Percentiles rank a stretch among this genome's conserved stretches.
Conservation (phyloP, 2,329 filamentous ascomycete species). For the Monosporascus sp. region DNA sequence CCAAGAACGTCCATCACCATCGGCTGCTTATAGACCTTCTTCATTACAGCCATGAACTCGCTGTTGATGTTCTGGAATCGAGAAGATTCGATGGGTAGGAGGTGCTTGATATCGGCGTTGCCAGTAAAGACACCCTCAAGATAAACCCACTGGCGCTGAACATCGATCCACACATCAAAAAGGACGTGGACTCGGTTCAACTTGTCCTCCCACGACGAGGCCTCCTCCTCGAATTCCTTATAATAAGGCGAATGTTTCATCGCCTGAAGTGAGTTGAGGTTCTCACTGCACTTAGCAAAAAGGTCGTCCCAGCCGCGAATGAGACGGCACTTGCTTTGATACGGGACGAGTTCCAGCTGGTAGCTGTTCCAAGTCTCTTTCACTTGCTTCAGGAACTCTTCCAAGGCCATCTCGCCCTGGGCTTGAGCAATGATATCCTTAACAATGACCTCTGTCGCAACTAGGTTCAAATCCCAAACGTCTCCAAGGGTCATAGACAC, state of each 20-base stretch:
- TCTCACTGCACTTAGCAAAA: conserved; percentile 97
- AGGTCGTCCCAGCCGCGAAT: conserved; percentile 98
- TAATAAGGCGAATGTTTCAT: conserved; percentile 99
- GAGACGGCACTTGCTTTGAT: conserved; percentile 95
- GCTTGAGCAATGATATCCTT: conserved; percentile 92
- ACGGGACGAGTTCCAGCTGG: conserved; percentile 87
- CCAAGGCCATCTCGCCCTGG: conserved; percentile 95
- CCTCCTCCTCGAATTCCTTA: conserved; percentile 98
- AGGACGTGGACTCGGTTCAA: conserved; percentile 94
- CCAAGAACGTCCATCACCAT: conserved; percentile 94
- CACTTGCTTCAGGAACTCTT: conserved; percentile 95
- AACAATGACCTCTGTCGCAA: conserved; percentile 81
- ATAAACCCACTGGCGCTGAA: conserved; percentile 99
- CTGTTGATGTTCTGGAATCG: conserved; percentile 99
- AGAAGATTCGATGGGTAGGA: conserved; percentile 92
- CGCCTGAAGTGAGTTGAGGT: conserved; percentile 92
- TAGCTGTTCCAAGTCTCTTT: conserved; percentile 97
- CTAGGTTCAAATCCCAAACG: conserved; percentile 94
- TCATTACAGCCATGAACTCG: conserved; percentile 98
- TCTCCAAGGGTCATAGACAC: conserved; percentile 96
- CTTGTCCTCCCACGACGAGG: conserved; percentile 94
- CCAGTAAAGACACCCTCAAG: conserved; percentile 98
- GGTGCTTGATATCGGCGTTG: conserved; percentile 97
- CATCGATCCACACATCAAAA: conserved; percentile 99
- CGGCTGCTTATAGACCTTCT: conserved; percentile 96